Conservation (phyloP, 805 yeast genomes). For the Starmerella vitae region DNA sequence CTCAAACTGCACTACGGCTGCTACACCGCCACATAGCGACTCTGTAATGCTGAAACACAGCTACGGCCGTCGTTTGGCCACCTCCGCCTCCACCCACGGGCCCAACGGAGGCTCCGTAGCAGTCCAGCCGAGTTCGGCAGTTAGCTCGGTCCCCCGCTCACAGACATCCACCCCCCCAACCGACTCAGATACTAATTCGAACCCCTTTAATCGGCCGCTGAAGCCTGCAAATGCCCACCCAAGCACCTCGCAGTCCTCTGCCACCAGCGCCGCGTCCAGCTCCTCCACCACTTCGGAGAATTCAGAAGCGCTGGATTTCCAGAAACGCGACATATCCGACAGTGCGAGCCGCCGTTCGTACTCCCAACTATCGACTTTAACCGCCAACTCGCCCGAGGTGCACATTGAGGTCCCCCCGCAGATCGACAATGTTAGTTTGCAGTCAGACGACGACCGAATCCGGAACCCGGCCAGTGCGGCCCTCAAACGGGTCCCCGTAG, state of each 20-base stretch:
- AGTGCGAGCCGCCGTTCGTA: slow-evolving; percentile 10
- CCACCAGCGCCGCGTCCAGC: background rate
- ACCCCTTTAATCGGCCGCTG: too few species aligned
- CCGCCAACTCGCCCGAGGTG: slow-evolving; percentile 10
- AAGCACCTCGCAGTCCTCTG: background rate
- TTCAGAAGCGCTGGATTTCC: slow-evolving; percentile 13
- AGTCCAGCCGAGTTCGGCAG: too few species aligned
- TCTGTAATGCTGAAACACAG: too few species aligned
- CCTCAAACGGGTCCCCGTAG: slow-evolving; percentile 18
- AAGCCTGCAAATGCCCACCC: too few species aligned
- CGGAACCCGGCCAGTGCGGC: slow-evolving; percentile 27
- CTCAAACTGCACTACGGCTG: too few species aligned
- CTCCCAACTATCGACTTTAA: slow-evolving; percentile 16
- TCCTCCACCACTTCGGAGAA: background rate
- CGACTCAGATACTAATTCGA: too few species aligned
- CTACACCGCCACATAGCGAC: too few species aligned
- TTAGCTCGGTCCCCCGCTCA: too few species aligned
- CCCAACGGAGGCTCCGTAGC: too few species aligned
- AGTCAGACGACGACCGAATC: slow-evolving; percentile 24
- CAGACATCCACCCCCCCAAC: too few species aligned
- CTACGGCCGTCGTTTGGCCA: too few species aligned
- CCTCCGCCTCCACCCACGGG: too few species aligned
- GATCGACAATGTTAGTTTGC: slow-evolving; percentile 16
- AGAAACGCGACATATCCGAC: slow-evolving; percentile 19
- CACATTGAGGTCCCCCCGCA: background rate